Conservation (phyloP, 257 asterid species). For the Leptodermis oblonga region DNA sequence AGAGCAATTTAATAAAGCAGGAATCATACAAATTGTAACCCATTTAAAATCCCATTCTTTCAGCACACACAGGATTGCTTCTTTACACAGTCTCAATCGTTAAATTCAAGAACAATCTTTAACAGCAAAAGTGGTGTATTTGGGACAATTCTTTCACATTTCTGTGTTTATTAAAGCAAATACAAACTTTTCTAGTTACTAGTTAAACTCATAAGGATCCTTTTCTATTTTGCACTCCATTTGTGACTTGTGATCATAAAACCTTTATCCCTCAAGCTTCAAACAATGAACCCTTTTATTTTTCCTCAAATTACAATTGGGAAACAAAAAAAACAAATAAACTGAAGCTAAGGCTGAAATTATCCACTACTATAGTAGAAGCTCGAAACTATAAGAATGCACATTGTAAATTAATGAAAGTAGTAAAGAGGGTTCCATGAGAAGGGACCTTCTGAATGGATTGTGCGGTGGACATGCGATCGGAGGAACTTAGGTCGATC, state of each 20-base stretch:
- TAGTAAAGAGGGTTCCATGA: neutral
- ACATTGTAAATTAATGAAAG: neutral
- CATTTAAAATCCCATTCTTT: neutral
- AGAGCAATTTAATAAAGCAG: neutral
- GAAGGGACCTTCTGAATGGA: slow-evolving; percentile 46
- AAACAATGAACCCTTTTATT: neutral
- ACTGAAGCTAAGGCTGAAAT: neutral
- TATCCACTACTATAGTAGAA: neutral
- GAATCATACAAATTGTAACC: neutral
- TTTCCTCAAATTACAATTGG: neutral
- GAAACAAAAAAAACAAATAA: neutral
- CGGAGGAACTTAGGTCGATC: slow-evolving; percentile 39
- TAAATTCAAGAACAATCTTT: neutral
- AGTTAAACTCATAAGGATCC: neutral
- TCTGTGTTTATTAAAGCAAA: neutral
- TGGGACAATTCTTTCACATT: neutral
- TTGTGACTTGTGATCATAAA: neutral
- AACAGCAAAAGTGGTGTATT: neutral
- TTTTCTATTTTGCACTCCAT: neutral
- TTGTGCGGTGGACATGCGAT: slow-evolving; percentile 36
- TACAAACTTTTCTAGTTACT: neutral
- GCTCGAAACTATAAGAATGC: neutral
- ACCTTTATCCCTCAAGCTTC: neutral
- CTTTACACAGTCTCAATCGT: neutral
- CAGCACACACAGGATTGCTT: neutral